Evolutionary conservation across 192 early-diverging fungal genomes (phyloP), one percentile per base, ranked within the genome.

Genomic region (Entomortierella chlamydospora): DNA sequence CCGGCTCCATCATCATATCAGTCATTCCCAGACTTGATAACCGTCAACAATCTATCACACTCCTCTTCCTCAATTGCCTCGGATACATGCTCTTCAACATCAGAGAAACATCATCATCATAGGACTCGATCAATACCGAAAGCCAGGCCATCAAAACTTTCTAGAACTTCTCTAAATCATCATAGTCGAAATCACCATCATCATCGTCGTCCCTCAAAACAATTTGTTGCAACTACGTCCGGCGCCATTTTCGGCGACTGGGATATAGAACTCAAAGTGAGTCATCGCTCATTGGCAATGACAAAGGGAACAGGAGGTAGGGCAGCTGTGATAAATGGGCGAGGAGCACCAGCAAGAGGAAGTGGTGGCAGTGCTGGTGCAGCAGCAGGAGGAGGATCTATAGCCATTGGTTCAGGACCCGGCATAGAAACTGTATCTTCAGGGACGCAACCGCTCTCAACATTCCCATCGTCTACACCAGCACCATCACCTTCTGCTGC

Each of bases 171-270:
- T 11, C 45, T 37, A 37, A 51, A 61, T 28, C 53, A 61, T 41
- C 69, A 47, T 51, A 41, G 12, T 15, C 57, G 43, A 7, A 49
- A 69, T 23, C 64, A 66, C 29, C 69, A 56, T 33, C 59, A 62
- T 34, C 18, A 41, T 1, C 43, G 30, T 26, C 72, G 72, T 3
- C 64, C 72, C 1, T 74, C 72, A 15, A 66, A 61, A 31, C 64
- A 74, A 51, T 74, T 74, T 41, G 57, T 74, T n/a, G 58, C 72
- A 0, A 61, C 72, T 13, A 74, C 58, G 0, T 74, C 72, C 4
- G 49, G 30, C 10, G 50, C 49, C 15, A 74, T 74, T n/a, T 74
- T 61, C 37, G 72, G 72, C 6, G 72, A 61, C n/a, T 74, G 72
- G 72, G 64, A 74, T 56, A 65, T 74, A 6, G 64, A 55, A n/a